Base-by-base conservation (phyloP, 2,329 filamentous ascomycete genomes). In the Exophiala viscosa region DNA sequence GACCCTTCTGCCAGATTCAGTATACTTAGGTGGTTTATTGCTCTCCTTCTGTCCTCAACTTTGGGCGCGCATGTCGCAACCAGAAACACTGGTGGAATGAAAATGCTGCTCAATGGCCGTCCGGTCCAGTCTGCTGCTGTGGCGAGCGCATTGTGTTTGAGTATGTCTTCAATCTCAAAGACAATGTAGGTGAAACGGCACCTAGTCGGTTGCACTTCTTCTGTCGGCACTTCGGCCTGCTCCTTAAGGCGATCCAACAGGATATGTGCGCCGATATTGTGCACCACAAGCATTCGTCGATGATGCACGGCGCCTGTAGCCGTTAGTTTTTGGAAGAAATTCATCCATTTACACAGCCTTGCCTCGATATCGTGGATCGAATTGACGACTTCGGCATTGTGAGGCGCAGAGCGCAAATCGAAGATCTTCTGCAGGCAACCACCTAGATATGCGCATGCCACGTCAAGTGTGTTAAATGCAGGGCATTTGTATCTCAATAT, bases 251-350 rank as follows among this genome's bases (percentile, higher is more conserved):
- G 46, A 32, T 54, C 48, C 10, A 54, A 47, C 13, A 57, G 47
- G 11, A 49, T 45, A 15, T 51, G 44, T 5, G 54, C 54, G 4
- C 47, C 43, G 15, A 57, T 44, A 14, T 57, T 48, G 43, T 57
- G 54, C 15, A 57, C 50, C 11, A 57, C 36, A 31, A 57, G 41
- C 51, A 57, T 54, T 15, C 50, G 41, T 28, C 51, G 43, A 14
- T 48, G 44, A 38, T 40, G 42, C 5, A 54, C 47, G 5, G 43
- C 44, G 13, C 50, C 54, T 3, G 51, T 54, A 20, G 50, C 39
- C n/a, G 50, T 54, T 8, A 57, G 47, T 13, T 38, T 40, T 18
- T 57, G 54, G 45, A 57, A 57, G 20, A 57, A 35, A 14, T 48
- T 46, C 46, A 57, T 54, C 54, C 50, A 57, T 23, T 50, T 54